phyloP scores from a whole-genome alignment of 345 rosid genomes.

The Citrus reticulata region DNA sequence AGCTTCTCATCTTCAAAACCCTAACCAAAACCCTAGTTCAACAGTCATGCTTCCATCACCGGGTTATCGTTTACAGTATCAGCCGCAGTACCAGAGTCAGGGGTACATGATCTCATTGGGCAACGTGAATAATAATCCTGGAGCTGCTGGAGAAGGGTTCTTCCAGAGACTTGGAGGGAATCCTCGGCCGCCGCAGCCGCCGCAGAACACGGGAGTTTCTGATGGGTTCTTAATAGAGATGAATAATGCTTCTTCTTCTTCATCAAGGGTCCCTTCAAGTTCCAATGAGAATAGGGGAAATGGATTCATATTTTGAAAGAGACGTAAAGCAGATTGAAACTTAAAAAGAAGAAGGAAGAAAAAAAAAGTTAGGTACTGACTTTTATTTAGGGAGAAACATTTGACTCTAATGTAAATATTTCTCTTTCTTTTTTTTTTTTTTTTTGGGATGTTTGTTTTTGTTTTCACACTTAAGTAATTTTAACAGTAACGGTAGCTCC shows the following conservation, averaged over 20 bases:
- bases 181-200: slow-evolving; percentile 15
- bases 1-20: slow-evolving; percentile 7
- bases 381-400: slow-evolving; percentile 26
- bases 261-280: slow-evolving; percentile 14
- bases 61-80: slow-evolving; percentile 27
- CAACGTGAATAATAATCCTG: slow-evolving; percentile 2
- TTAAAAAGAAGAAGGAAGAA: neutral
- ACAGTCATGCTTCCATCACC: slow-evolving; percentile 15
- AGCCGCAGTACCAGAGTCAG: slow-evolving; percentile 17
- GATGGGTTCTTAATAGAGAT: slow-evolving; percentile 18
- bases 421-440: neutral
- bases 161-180: slow-evolving; percentile 30
- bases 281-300: slow-evolving; percentile 36
- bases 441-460: no score
- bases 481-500: neutral
- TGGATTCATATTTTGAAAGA: slow-evolving; percentile 39
- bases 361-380: slow-evolving; percentile 42
- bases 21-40: neutral
- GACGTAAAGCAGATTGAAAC: slow-evolving; percentile 12
- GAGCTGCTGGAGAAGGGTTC: slow-evolving; percentile 12
- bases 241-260: slow-evolving; percentile 12
- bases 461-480: neutral
- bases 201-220: slow-evolving; percentile 10
- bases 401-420: slow-evolving; percentile 26
- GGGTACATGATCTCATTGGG: slow-evolving; percentile 41